Evolutionary conservation across 2,329 filamentous ascomycete species (phyloP).

Genomic region (Alternaria solani): DNA sequence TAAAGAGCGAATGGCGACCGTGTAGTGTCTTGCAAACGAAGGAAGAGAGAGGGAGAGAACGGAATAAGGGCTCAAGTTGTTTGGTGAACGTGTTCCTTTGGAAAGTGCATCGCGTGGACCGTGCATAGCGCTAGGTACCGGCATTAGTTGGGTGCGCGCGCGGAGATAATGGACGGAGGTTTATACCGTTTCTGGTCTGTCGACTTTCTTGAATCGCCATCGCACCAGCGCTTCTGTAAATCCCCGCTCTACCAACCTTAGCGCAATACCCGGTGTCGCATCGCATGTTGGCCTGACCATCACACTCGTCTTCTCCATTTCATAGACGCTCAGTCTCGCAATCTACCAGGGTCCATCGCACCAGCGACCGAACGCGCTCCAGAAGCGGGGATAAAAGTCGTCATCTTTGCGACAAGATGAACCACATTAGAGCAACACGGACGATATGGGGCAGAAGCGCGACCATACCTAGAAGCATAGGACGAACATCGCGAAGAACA

Average conservation of each 20-base stretch:
- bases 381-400: conserved; percentile 9
- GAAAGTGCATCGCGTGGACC: conserved; percentile 27
- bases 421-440: conserved; percentile 20
- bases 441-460: conserved; percentile 7
- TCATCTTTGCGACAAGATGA: conserved; percentile 16
- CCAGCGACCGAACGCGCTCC: background rate
- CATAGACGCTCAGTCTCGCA: background rate
- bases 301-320: background rate
- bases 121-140: conserved; percentile 4
- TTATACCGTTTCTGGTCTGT: conserved; percentile 13
- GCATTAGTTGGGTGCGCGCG: conserved; percentile 22
- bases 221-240: background rate
- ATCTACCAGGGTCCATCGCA: conserved; percentile 7
- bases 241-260: background rate
- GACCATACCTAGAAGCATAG: conserved; percentile 6
- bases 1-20: background rate
- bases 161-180: conserved; percentile 23
- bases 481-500: conserved; percentile 17
- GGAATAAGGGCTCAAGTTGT: conserved; percentile 9
- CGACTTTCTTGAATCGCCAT: conserved; percentile 5
- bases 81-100: conserved; percentile 21
- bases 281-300: background rate
- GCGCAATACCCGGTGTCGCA: background rate
- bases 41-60: background rate
- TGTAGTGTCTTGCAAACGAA: background rate